phyloP scores from a whole-genome alignment of 1,284 basidiomycete genomes.

The Cryptococcus sp. region DNA sequence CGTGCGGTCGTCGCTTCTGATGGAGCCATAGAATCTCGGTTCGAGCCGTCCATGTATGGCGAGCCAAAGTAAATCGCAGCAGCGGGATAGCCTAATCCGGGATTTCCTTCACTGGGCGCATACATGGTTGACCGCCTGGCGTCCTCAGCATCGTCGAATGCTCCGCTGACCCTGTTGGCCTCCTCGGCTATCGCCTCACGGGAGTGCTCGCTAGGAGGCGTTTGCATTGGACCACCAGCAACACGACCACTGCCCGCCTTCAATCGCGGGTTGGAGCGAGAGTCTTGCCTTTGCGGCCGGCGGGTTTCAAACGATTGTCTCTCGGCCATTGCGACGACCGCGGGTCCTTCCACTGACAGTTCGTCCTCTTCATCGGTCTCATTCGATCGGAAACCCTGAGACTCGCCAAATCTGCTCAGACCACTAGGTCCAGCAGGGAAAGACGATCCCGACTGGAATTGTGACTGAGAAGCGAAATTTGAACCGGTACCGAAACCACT shows the following conservation, averaged over 20 bases:
- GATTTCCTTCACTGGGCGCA: conserved; percentile 26
- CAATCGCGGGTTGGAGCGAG: conserved; percentile 24
- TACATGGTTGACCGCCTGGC: conserved; percentile 33
- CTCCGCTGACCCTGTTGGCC: conserved; percentile 19
- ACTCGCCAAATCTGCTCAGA: conserved; percentile 39
- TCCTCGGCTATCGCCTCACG: conserved; percentile 21
- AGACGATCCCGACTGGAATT: conserved; percentile 17
- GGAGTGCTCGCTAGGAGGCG: conserved; percentile 18
- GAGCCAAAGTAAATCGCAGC: conserved; percentile 46
- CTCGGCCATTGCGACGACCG: conserved; percentile 42
- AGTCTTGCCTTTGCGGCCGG: conserved; percentile 25
- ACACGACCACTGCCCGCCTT: conserved; percentile 34
- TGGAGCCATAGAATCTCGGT: conserved; percentile 9
- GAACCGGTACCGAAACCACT: conserved; percentile 13
- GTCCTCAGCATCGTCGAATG: conserved; percentile 45
- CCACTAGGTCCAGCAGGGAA: conserved; percentile 32
- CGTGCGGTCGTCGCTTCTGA: conserved; percentile 12
- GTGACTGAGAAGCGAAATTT: conserved; percentile 15
- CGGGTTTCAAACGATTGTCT: conserved; percentile 45
- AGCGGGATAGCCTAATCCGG: conserved; percentile 45
- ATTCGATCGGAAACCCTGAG: conserved; percentile 34
- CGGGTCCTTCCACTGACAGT: conserved; percentile 38
- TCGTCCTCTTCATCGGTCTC: conserved; percentile 46
- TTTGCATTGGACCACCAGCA: conserved; percentile 8
- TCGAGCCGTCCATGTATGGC: conserved; percentile 17